Percentiles rank a stretch among this genome's conserved stretches.
Evolutionary conservation across 345 rosid genomes (phyloP).

Genomic region (Cochlearia excelsa): DNA sequence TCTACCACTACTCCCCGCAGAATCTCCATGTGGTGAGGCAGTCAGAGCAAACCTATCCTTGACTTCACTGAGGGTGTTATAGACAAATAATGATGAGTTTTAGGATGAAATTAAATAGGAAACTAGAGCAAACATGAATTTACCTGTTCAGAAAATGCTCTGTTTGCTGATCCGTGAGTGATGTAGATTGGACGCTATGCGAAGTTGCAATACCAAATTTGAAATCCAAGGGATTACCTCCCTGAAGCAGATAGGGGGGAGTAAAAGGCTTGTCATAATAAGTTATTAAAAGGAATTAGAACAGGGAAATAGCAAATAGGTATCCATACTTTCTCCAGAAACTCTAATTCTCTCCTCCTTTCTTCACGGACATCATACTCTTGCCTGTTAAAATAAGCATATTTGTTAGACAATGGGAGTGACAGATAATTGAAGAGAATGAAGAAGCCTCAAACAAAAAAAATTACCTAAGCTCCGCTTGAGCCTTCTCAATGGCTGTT

Average conservation of each 20-base stretch:
- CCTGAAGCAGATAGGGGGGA: slow-evolving; percentile 47
- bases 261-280: slow-evolving; percentile 21
- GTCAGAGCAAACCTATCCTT: slow-evolving; percentile 82
- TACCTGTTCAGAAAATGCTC: slow-evolving; percentile 82
- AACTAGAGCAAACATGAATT: slow-evolving; percentile 27
- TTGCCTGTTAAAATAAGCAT: slow-evolving; percentile 54
- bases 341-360: slow-evolving; percentile 88
- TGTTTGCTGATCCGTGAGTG: slow-evolving; percentile 65
- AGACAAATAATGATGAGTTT: slow-evolving; percentile 21
- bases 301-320: slow-evolving; percentile 7
- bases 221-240: slow-evolving; percentile 97
- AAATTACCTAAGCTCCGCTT: slow-evolving; percentile 75
- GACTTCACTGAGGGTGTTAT: slow-evolving; percentile 61
- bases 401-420: slow-evolving; percentile 6
- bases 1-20: slow-evolving; percentile 90
- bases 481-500: slow-evolving; percentile 91
- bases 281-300: slow-evolving; percentile 24
- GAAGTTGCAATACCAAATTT: slow-evolving; percentile 70
- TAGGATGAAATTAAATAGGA: slow-evolving; percentile 15
- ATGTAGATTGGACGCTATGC: slow-evolving; percentile 84
- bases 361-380: slow-evolving; percentile 97
- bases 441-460: slow-evolving; percentile 12
- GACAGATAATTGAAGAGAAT: not conserved
- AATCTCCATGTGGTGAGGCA: slow-evolving; percentile 86
- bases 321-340: slow-evolving; percentile 82